Conservation (phyloP, 495 filamentous ascomycete genomes). For the Cetradonia linearis region DNA sequence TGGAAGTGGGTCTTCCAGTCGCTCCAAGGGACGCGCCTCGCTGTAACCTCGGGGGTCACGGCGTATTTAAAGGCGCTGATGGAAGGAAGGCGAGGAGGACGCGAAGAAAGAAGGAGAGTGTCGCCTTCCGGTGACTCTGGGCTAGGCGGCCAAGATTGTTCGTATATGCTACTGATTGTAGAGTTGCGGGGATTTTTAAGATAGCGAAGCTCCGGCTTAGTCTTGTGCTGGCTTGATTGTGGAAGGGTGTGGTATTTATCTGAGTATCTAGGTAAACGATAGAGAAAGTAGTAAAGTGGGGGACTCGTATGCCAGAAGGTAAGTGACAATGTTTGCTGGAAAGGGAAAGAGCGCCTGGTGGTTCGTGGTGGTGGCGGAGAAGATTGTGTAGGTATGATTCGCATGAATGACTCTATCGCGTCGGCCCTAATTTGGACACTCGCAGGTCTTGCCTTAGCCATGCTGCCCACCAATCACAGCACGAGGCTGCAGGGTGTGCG, state of each 20-base stretch:
- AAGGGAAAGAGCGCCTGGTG: not conserved
- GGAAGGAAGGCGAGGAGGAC: conserved; percentile 7
- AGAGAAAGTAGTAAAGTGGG: not conserved
- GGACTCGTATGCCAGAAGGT: not conserved
- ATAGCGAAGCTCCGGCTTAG: not conserved
- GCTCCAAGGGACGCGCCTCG: conserved; percentile 66
- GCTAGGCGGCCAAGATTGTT: not conserved
- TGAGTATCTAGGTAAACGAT: not conserved
- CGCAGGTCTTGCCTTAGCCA: not conserved
- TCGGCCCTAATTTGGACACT: not conserved
- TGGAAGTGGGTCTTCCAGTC: conserved; percentile 43
- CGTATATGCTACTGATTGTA: not conserved
- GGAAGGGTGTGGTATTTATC: not conserved
- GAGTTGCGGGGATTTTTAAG: not conserved
- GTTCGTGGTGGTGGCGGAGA: not conserved
- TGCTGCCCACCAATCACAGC: not conserved
- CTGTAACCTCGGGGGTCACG: conserved; percentile 73
- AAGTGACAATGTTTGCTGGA: not conserved
- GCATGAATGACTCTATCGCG: conserved; percentile 9
- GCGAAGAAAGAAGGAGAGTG: not conserved
- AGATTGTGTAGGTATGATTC: not conserved
- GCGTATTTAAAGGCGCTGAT: conserved; percentile 70
- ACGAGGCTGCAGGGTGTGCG: conserved; percentile 6
- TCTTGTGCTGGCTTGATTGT: not conserved
- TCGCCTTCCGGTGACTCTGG: not conserved